Evolutionary conservation across 495 filamentous ascomycete species (phyloP).

Genomic region (Penicillium fimorum): DNA sequence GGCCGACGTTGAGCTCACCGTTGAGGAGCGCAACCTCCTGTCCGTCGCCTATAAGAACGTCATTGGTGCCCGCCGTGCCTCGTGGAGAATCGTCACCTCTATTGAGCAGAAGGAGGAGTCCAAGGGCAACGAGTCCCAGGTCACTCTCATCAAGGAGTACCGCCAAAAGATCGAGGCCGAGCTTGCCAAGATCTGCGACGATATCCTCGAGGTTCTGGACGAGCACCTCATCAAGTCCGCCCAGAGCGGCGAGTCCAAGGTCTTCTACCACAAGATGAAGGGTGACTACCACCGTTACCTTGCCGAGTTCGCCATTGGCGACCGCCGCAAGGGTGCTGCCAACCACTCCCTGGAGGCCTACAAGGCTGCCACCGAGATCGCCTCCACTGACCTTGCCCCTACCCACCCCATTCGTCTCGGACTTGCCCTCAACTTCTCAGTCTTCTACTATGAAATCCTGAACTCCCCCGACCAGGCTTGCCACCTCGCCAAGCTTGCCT

Average conservation of each 20-base stretch:
- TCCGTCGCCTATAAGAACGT: conserved; percentile 99
- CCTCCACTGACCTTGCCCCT: conserved; percentile 94
- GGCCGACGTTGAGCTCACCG: conserved; percentile 91
- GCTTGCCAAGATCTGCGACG: conserved; percentile 98
- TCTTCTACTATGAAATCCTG: conserved; percentile 99
- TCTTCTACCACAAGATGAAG: conserved; percentile 99
- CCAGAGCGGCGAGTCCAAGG: conserved; percentile 96
- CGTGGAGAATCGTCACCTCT: conserved; percentile 99
- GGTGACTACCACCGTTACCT: conserved; percentile 99
- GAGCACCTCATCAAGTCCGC: conserved; percentile 95
- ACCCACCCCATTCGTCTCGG: conserved; percentile 99
- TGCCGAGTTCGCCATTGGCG: conserved; percentile 95
- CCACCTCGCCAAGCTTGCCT: conserved; percentile 99
- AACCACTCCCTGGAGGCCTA: conserved; percentile 97
- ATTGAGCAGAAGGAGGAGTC: conserved; percentile 99
- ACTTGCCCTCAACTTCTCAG: conserved; percentile 98
- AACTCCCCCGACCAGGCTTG: conserved; percentile 98
- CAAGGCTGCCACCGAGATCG: conserved; percentile 96
- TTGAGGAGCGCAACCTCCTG: conserved; percentile 98
- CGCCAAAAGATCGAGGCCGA: conserved; percentile 99
- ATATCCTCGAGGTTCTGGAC: conserved; percentile 96
- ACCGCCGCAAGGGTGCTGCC: conserved; percentile 96
- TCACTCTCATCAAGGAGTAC: conserved; percentile 96
- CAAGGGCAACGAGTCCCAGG: conserved; percentile 95
- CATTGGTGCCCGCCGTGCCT: conserved; percentile 96